Base-by-base conservation (phyloP, 495 filamentous ascomycete genomes). In the Aspergillus conjunctus region DNA sequence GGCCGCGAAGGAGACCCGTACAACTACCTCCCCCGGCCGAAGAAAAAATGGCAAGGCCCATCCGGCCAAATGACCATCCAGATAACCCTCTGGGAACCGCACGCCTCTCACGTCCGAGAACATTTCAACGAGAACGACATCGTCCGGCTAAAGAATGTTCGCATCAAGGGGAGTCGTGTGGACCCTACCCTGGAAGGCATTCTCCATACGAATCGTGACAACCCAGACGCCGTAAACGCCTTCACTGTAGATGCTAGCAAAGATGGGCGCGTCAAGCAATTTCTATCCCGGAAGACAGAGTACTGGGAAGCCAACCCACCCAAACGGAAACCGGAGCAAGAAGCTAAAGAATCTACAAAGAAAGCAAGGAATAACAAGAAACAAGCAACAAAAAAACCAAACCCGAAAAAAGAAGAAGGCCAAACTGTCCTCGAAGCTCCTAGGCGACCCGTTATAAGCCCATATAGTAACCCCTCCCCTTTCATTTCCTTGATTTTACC, bases 41-140 rank as follows among this genome's bases (percentile, higher is more conserved):
- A 64, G 20, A 76, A 66, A 3, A 71, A 77, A n/a, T 96, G 91
- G 91, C 77, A 79, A 1, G 93, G 93, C 0, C 93, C 93, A 0
- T 88, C 80, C 60, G 93, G 92, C 21, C 85, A 88, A 67, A 76
- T 86, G 68, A 85, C 87, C 4, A 74, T 98, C 18, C 86, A 87
- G 60, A 71, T 97, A 31, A 88, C 87, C 7, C 76, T 91, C 12
- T 96, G 81, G 73, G 84, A 87, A 49, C 82, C 83, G 0, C 90
- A 97, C 70, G 85, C 88, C 2, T 53, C 60, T 7, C 85, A 74
- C 65, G 79, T 85, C 12, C 78, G 77, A n/a, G 62, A 75, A 1
- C 69, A 85, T 9, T 74, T 95, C 37, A 74, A 79, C 3, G 74
- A 78, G 34, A 83, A 82, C 2, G 71, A 85, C 21, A 85, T 91